These are phyloP conservation scores for Barbarea vulgaris DNA, from an alignment of 345 rosid genomes.

Conservation along the genomic window DNA sequence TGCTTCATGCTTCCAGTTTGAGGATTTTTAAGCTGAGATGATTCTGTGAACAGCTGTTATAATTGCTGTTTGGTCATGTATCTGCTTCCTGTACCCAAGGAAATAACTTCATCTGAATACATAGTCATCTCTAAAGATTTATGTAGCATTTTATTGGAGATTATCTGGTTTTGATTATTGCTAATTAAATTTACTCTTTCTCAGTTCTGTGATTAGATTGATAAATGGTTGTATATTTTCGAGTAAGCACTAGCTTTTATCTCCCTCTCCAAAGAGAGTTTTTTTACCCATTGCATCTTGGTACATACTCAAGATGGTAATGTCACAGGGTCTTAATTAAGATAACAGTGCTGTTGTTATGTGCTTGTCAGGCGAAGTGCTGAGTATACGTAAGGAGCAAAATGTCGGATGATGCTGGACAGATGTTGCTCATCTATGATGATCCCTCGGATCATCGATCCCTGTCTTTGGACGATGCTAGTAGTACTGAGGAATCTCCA, in stretches of 20 bases:
- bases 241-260: neutral
- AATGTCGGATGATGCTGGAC: slow-evolving; percentile 75
- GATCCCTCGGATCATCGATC: slow-evolving; percentile 90
- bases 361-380: slow-evolving; percentile 33
- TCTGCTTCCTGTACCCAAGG: slow-evolving; percentile 14
- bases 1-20: neutral
- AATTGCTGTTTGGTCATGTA: neutral
- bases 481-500: slow-evolving; percentile 87
- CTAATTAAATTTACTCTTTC: neutral
- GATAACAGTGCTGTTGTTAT: slow-evolving; percentile 16
- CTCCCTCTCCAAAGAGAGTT: slow-evolving; percentile 5
- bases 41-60: neutral
- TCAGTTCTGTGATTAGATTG: slow-evolving; percentile 3
- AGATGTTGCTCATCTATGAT: slow-evolving; percentile 68
- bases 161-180: neutral
- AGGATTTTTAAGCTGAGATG: neutral
- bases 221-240: neutral
- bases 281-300: neutral
- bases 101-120: slow-evolving; percentile 1
- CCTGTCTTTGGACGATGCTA: slow-evolving; percentile 74
- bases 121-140: neutral
- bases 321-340: neutral
- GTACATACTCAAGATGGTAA: neutral
- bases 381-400: slow-evolving; percentile 43
- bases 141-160: neutral